phyloP scores from a whole-genome alignment of 169 alveolate genomes.

The Toxoplasma gondii region DNA sequence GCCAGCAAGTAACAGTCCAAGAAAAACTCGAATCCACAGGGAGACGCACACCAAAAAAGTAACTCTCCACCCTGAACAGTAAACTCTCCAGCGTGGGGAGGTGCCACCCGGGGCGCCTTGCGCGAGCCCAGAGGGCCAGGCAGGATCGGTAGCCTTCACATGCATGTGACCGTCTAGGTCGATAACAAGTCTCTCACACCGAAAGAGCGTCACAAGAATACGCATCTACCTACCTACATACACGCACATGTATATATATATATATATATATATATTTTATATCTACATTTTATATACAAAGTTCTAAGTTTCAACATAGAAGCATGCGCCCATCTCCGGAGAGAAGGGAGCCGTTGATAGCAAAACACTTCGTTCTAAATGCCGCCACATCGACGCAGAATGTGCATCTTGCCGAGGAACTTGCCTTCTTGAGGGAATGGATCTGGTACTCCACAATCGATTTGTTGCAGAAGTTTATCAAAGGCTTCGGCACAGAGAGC shows the following conservation, averaged over 20 bases:
- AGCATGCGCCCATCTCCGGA: too few relatives aligned
- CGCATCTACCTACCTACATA: background rate
- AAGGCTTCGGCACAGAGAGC: constrained; percentile 95
- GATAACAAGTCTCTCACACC: too few relatives aligned
- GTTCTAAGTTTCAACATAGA: too few relatives aligned
- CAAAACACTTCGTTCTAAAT: too few relatives aligned
- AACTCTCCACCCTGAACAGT: background rate
- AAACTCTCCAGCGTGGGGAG: background rate
- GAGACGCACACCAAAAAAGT: background rate
- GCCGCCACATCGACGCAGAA: too few relatives aligned
- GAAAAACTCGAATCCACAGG: background rate
- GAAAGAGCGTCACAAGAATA: too few relatives aligned
- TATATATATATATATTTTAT: background rate
- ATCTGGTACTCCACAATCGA: constrained; percentile 94
- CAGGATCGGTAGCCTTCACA: too few relatives aligned
- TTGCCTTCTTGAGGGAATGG: constrained; percentile 73
- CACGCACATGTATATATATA: background rate
- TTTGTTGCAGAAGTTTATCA: constrained; percentile 94
- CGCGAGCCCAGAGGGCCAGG: too few relatives aligned
- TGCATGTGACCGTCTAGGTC: too few relatives aligned
- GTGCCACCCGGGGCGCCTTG: background rate
- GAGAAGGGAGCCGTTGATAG: too few relatives aligned
- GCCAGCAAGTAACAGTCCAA: background rate
- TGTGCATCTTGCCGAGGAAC: background rate
- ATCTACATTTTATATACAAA: background rate